Conservation (phyloP, 2,329 filamentous ascomycete species). For the Pyricularia sp. region DNA sequence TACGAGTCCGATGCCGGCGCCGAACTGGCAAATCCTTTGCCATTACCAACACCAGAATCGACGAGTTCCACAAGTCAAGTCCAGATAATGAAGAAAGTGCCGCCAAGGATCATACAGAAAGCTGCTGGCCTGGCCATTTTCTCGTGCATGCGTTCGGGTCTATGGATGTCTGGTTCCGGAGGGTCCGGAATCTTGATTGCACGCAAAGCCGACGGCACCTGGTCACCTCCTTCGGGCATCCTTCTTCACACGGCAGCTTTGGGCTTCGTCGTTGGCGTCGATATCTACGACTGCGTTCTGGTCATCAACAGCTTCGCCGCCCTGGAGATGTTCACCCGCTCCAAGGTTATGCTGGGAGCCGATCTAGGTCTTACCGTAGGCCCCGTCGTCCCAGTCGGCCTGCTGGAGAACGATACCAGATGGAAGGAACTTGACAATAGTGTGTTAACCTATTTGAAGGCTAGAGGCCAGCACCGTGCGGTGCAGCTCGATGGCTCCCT, state of each 20-base stretch:
- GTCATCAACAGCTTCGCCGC: conserved; percentile 82
- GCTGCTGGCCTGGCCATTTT: conserved; percentile 87
- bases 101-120: conserved; percentile 70
- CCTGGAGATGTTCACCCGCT: conserved; percentile 68
- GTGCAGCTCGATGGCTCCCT: conserved; percentile 44
- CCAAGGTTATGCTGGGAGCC: conserved; percentile 53
- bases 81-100: conserved; percentile 66
- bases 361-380: conserved; percentile 13
- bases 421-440: conserved; percentile 41
- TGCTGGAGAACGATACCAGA: conserved; percentile 33
- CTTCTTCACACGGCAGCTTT: conserved; percentile 80
- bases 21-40: conserved; percentile 14
- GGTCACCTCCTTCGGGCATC: conserved; percentile 70
- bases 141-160: conserved; percentile 85
- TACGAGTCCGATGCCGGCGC: conserved; percentile 18
- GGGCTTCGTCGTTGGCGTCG: conserved; percentile 80
- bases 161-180: conserved; percentile 85
- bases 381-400: conserved; percentile 48
- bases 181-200: conserved; percentile 81
- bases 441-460: conserved; percentile 46
- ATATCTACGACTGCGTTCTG: conserved; percentile 91
- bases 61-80: conserved; percentile 25
- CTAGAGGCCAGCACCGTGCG: conserved; percentile 39
- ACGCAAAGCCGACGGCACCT: conserved; percentile 60
- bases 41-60: conserved; percentile 10